These are phyloP conservation scores for Elsinoe perseae DNA, from an alignment of 2,329 filamentous ascomycete species.

Conservation along the genomic window DNA sequence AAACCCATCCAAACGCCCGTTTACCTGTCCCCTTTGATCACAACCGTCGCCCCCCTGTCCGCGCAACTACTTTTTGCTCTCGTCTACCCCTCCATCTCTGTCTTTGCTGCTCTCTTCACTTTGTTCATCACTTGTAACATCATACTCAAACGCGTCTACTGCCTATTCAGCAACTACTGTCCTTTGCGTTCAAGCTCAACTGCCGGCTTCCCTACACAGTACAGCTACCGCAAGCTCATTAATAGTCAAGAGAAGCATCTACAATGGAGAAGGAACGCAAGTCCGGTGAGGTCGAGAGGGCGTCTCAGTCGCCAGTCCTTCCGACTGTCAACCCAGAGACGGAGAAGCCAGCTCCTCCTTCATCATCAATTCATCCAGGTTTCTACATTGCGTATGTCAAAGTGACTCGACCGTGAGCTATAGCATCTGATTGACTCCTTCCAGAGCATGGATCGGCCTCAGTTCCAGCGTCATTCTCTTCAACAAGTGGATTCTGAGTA, in stretches of 20 bases:
- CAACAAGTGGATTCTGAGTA: conserved; percentile 84
- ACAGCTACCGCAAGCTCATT: conserved; percentile 25
- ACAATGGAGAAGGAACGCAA: conserved; percentile 73
- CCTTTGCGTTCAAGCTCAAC: background rate
- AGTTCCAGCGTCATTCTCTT: conserved; percentile 80
- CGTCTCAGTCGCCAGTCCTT: conserved; percentile 55
- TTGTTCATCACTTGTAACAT: background rate
- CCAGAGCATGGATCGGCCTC: conserved; percentile 65
- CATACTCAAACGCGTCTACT: background rate
- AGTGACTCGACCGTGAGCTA: background rate
- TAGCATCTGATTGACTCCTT: background rate
- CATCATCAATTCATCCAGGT: conserved; percentile 65
- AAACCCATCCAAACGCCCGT: background rate
- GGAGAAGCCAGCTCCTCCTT: conserved; percentile 61
- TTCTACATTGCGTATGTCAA: conserved; percentile 64
- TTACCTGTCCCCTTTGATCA: background rate
- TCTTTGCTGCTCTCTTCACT: background rate
- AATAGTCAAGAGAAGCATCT: conserved; percentile 23
- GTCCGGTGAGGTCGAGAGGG: conserved; percentile 66
- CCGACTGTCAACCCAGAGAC: conserved; percentile 71
- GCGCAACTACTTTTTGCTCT: background rate
- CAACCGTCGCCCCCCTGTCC: conserved; percentile 5
- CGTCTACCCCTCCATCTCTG: background rate
- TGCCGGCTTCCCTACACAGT: background rate
- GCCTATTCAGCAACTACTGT: background rate